These are phyloP conservation scores for Kodamaea anthophila DNA, from an alignment of 1,139 yeast genomes.

Conservation along the genomic window DNA sequence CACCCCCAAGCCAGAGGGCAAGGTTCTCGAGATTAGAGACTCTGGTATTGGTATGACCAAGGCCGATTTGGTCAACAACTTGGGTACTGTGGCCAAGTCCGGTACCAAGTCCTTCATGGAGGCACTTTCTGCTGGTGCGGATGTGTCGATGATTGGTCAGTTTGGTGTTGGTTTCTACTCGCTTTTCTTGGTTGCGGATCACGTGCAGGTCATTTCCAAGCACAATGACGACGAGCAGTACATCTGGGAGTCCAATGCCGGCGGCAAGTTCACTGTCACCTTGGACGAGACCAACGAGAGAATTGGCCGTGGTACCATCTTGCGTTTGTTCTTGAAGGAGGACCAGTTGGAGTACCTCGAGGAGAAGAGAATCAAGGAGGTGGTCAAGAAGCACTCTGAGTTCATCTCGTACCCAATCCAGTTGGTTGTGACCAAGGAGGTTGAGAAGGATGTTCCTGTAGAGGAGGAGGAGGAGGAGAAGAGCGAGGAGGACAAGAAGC, in stretches of 20 bases:
- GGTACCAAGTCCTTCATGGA: slow-evolving; percentile 99
- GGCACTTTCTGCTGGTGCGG: slow-evolving; percentile 99
- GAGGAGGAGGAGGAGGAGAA: slow-evolving; percentile 55
- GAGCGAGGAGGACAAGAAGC: slow-evolving; percentile 50
- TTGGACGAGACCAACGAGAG: slow-evolving; percentile 81
- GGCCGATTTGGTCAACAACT: slow-evolving; percentile 97
- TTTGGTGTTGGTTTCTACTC: slow-evolving; percentile 99
- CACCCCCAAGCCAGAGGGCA: slow-evolving; percentile 92
- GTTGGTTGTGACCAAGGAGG: slow-evolving; percentile 97
- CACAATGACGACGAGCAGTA: slow-evolving; percentile 99
- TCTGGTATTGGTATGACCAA: slow-evolving; percentile 99
- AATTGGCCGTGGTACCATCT: slow-evolving; percentile 90
- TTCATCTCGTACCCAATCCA: slow-evolving; percentile 99
- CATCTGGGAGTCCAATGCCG: slow-evolving; percentile 99
- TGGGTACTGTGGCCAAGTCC: slow-evolving; percentile 99
- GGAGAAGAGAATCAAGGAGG: slow-evolving; percentile 99
- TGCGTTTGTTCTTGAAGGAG: slow-evolving; percentile 96
- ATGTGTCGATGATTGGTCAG: slow-evolving; percentile 99
- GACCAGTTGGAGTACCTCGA: slow-evolving; percentile 98
- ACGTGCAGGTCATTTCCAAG: slow-evolving; percentile 96
- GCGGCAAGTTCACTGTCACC: slow-evolving; percentile 97
- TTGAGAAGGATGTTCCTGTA: slow-evolving; percentile 88
- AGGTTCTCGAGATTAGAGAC: slow-evolving; percentile 95
- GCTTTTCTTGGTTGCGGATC: slow-evolving; percentile 97
- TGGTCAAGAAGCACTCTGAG: slow-evolving; percentile 98